Evolutionary conservation across 345 rosid species (phyloP).

Genomic region (Rhizophora mangle): DNA sequence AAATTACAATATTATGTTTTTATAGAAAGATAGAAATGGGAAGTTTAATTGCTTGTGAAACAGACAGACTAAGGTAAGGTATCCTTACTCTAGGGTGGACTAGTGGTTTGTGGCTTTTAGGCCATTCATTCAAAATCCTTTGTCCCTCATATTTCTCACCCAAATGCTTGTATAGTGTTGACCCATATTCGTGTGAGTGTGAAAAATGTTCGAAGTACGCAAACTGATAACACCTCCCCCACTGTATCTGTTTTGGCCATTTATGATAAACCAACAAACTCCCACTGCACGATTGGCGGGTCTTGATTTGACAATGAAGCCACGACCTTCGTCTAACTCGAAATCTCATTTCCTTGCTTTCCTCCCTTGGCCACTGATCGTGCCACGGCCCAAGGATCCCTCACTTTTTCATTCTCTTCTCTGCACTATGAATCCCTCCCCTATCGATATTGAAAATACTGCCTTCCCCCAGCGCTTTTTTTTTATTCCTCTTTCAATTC

Average conservation of each 20-base stretch:
- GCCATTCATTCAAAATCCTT: constrained; percentile 18
- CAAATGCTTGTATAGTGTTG: constrained; percentile 23
- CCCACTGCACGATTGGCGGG: not conserved
- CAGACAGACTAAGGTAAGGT: no score
- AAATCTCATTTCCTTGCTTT: not conserved
- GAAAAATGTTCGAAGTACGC: constrained; percentile 29
- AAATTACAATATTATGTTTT: not conserved
- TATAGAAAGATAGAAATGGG: not conserved
- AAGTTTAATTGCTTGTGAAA: no score
- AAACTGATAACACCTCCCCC: constrained; percentile 20
- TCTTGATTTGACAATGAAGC: constrained; percentile 23
- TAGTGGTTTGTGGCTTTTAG: constrained; percentile 12
- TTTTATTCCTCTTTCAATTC: not conserved
- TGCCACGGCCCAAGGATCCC: not conserved
- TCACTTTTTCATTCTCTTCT: not conserved
- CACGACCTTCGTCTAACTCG: not conserved
- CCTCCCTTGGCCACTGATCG: not conserved
- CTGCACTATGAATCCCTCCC: not conserved
- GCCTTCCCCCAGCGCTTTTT: not conserved
- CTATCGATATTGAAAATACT: not conserved
- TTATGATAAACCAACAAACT: constrained; percentile 41
- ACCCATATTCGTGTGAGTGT: constrained; percentile 8
- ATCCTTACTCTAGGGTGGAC: not conserved
- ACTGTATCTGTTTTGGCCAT: constrained; percentile 40
- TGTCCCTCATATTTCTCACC: constrained; percentile 10